Evolutionary conservation across 192 early-diverging fungal species (phyloP).

Genomic region (Linnemannia hyalina): DNA sequence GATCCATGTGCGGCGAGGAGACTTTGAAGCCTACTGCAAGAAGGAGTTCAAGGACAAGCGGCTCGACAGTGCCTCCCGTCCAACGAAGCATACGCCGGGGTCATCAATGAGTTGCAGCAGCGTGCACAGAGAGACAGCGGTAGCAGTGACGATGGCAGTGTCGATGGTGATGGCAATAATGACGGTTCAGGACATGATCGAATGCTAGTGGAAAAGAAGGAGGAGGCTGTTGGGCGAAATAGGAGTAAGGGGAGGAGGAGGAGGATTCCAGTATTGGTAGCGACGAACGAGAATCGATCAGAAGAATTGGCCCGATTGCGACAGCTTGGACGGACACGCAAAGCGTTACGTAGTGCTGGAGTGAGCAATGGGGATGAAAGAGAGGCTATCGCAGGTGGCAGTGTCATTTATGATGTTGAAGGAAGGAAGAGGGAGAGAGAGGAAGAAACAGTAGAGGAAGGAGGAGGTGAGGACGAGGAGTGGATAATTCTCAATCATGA

Average conservation of each 20-base stretch:
- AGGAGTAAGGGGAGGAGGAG: no score
- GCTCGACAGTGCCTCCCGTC: neutral
- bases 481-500: conserved; percentile 6
- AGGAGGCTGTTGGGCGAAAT: neutral
- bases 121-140: neutral
- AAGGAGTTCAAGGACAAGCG: neutral
- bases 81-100: neutral
- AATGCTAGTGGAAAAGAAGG: neutral
- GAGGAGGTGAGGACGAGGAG: neutral
- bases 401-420: neutral
- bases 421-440: neutral
- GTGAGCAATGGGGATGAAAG: neutral
- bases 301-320: neutral
- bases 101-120: neutral
- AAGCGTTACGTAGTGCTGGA: neutral
- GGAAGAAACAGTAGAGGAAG: neutral
- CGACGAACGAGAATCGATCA: conserved; percentile 4
- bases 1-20: conserved; percentile 14
- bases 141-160: neutral
- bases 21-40: conserved; percentile 18
- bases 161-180: no score
- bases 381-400: neutral
- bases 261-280: conserved; percentile 13
- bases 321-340: neutral
- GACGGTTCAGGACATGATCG: no score